These are phyloP conservation scores for Amphirosellinia nigrospora DNA, from an alignment of 495 filamentous ascomycete genomes.

Conservation along the genomic window DNA sequence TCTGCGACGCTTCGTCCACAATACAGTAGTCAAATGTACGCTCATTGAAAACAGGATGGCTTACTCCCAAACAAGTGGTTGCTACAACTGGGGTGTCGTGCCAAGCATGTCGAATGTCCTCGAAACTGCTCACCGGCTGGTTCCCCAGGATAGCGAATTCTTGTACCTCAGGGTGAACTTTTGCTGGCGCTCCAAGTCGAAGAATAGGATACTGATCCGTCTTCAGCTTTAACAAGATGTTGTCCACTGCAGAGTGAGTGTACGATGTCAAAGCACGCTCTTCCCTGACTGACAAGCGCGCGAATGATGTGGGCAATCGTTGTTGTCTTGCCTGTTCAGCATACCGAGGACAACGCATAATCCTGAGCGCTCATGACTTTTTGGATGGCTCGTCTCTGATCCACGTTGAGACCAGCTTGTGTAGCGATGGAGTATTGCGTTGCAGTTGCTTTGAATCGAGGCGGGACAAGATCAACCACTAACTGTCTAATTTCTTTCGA, in stretches of 20 bases:
- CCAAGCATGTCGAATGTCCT: slow-evolving; percentile 83
- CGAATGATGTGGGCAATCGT: slow-evolving; percentile 98
- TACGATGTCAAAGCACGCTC: slow-evolving; percentile 93
- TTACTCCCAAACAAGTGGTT: slow-evolving; percentile 91
- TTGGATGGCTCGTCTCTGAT: slow-evolving; percentile 83
- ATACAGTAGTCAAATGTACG: slow-evolving; percentile 97
- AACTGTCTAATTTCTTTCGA: slow-evolving; percentile 76
- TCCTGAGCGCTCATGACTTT: slow-evolving; percentile 95
- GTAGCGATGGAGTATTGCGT: slow-evolving; percentile 63
- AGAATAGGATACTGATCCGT: slow-evolving; percentile 79
- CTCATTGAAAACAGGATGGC: slow-evolving; percentile 84
- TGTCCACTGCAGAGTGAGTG: slow-evolving; percentile 97
- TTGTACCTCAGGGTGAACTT: slow-evolving; percentile 85
- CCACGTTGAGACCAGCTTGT: slow-evolving; percentile 74
- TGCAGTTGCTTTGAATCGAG: slow-evolving; percentile 70
- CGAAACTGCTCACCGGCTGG: slow-evolving; percentile 71
- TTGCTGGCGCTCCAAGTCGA: slow-evolving; percentile 79
- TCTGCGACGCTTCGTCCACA: slow-evolving; percentile 96
- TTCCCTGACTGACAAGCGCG: slow-evolving; percentile 85
- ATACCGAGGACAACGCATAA: slow-evolving; percentile 94
- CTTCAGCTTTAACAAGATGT: slow-evolving; percentile 90
- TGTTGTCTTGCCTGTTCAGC: slow-evolving; percentile 98
- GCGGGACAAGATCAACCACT: slow-evolving; percentile 74
- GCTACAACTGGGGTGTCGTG: slow-evolving; percentile 86
- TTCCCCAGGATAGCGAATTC: slow-evolving; percentile 80